A percentile compares a stretch with the other conserved stretches of the same genome.
phyloP scores from a whole-genome alignment of 106 monocot genomes.

The Xerophyta viscosa region DNA sequence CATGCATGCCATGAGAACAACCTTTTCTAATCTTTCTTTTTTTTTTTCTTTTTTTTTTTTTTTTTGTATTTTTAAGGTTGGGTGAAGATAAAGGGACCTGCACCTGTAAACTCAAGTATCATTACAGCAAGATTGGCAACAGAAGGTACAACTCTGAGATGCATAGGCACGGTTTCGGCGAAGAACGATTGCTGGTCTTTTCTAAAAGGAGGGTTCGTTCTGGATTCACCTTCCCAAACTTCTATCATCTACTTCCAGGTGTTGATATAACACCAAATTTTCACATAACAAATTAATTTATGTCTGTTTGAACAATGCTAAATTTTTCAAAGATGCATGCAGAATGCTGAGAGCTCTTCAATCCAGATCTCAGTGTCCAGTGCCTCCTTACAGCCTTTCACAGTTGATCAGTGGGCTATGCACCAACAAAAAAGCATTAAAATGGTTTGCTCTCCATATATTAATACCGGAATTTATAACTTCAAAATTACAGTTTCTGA shows the following conservation, averaged over 20 bases:
- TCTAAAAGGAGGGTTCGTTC: slow-evolving; percentile 84
- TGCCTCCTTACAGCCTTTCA: slow-evolving; percentile 75
- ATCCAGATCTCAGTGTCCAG: slow-evolving; percentile 46
- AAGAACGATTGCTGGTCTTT: slow-evolving; percentile 81
- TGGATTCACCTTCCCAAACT: slow-evolving; percentile 43
- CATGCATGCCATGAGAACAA: neutral
- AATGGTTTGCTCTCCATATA: slow-evolving; percentile 24
- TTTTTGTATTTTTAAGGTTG: slow-evolving; percentile 57
- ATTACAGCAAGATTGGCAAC: slow-evolving; percentile 57
- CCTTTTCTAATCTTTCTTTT: too few relatives aligned
- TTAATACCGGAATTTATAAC: too few relatives aligned
- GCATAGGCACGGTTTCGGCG: slow-evolving; percentile 67
- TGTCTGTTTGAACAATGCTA: neutral
- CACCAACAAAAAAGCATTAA: slow-evolving; percentile 60
- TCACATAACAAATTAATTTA: neutral
- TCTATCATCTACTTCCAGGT: slow-evolving; percentile 79
- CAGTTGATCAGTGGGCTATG: slow-evolving; percentile 57
- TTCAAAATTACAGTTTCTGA: too few relatives aligned
- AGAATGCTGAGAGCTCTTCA: slow-evolving; percentile 22
- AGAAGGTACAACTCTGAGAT: slow-evolving; percentile 39
- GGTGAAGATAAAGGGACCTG: slow-evolving; percentile 57
- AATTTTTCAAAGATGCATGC: neutral
- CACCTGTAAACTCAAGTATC: slow-evolving; percentile 34
- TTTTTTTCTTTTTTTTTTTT: too few relatives aligned
- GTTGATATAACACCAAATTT: neutral